These are phyloP conservation scores for Wickerhamomyces queroliae DNA, from an alignment of 805 yeast species.

Conservation along the genomic window DNA sequence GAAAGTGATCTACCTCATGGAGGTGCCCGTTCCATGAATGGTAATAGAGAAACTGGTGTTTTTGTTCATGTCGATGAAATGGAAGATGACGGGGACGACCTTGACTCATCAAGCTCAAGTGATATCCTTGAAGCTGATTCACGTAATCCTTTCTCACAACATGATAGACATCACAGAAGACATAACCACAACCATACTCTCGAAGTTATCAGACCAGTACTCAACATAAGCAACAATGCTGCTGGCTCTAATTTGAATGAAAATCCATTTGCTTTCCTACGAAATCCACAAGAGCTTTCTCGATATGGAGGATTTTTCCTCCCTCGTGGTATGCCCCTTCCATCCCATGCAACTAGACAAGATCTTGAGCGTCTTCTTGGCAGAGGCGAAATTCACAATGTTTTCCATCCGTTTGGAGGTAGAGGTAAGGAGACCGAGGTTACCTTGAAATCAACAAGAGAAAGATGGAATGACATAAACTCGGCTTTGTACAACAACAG, in stretches of 20 bases:
- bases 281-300: too few species aligned
- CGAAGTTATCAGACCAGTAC: not conserved
- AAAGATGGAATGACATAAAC: conserved; percentile 63
- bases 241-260: too few species aligned
- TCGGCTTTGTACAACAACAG: conserved; percentile 43
- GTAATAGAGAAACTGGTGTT: conserved; percentile 20
- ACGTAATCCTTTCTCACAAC: conserved; percentile 18
- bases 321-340: too few species aligned
- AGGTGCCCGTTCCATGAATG: conserved; percentile 12
- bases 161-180: too few species aligned
- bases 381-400: not conserved
- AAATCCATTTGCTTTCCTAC: too few species aligned
- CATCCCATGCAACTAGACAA: not conserved
- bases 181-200: not conserved
- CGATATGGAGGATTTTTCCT: too few species aligned
- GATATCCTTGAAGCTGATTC: conserved; percentile 11
- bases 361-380: not conserved
- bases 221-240: not conserved
- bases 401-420: not conserved
- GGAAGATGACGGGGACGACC: conserved; percentile 10
- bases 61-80: conserved; percentile 18
- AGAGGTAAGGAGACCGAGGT: conserved; percentile 3
- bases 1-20: conserved; percentile 9
- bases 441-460: conserved; percentile 40
- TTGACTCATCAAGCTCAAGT: conserved; percentile 10